phyloP scores from a whole-genome alignment of 108 stramenopile genomes.

The Hondaea fermentalgiana region DNA sequence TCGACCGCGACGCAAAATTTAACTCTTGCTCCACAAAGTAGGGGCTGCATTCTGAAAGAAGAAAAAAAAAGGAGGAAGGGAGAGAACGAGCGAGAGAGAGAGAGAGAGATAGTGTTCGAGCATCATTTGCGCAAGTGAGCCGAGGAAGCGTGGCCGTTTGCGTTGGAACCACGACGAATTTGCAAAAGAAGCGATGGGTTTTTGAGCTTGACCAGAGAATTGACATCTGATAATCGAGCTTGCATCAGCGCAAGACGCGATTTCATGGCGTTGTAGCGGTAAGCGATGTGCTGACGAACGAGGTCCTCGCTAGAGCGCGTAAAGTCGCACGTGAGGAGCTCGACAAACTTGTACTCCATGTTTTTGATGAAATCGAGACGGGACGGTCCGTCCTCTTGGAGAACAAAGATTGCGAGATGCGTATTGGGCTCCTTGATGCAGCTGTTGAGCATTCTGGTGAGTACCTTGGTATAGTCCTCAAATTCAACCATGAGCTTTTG shows the following conservation, averaged over 20 bases:
- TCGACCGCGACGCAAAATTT: too few relatives aligned
- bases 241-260: conserved; percentile 49
- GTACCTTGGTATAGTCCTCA: conserved; percentile 51
- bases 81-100: too few relatives aligned
- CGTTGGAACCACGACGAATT: background rate
- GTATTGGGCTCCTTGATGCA: conserved; percentile 56
- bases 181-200: conserved; percentile 56
- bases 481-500: conserved; percentile 56
- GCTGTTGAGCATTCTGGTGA: conserved; percentile 50
- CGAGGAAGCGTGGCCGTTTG: background rate
- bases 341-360: conserved; percentile 63
- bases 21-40: too few relatives aligned
- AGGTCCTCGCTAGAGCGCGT: conserved; percentile 42
- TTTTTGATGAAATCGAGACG: conserved; percentile 63
- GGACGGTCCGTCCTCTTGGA: conserved; percentile 48
- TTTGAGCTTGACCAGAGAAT: conserved; percentile 52
- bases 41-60: too few relatives aligned
- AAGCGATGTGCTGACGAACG: conserved; percentile 54
- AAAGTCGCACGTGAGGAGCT: conserved; percentile 48
- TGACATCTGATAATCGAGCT: conserved; percentile 47
- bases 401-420: conserved; percentile 55
- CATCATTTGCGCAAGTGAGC: background rate
- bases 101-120: background rate
- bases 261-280: conserved; percentile 59
- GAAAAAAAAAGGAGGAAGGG: too few relatives aligned